These are phyloP conservation scores for Serendipita sp. DNA, from an alignment of 768 basidiomycete genomes.

Conservation along the genomic window DNA sequence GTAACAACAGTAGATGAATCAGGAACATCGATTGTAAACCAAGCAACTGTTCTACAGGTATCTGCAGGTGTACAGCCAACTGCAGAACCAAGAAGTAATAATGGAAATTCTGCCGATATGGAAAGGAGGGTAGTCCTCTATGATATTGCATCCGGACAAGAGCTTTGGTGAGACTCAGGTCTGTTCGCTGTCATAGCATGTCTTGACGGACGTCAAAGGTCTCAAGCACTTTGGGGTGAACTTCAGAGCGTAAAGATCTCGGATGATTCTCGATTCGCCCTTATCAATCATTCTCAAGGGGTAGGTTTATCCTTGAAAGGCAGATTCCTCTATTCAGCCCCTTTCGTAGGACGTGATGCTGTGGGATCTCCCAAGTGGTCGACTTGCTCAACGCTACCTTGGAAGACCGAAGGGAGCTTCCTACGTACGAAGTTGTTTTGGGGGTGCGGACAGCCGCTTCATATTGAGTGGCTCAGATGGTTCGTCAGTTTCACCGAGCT, in stretches of 20 bases:
- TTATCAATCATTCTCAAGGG: slow-evolving; percentile 77
- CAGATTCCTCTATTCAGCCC: neutral
- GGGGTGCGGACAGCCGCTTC: slow-evolving; percentile 74
- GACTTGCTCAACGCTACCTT: slow-evolving; percentile 57
- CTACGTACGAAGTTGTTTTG: slow-evolving; percentile 87
- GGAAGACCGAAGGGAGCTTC: slow-evolving; percentile 54
- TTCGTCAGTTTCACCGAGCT: slow-evolving; percentile 20
- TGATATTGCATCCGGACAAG: slow-evolving; percentile 49
- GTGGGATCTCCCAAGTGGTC: slow-evolving; percentile 56
- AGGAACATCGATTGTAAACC: neutral
- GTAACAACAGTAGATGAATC: neutral
- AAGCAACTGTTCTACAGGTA: neutral
- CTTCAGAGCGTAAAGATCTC: slow-evolving; percentile 80
- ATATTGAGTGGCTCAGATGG: slow-evolving; percentile 94
- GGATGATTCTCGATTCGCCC: slow-evolving; percentile 66
- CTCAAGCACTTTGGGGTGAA: slow-evolving; percentile 32
- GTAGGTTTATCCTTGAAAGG: slow-evolving; percentile 28
- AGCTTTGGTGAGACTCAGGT: slow-evolving; percentile 39
- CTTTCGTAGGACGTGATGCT: slow-evolving; percentile 65
- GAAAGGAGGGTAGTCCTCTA: slow-evolving; percentile 54
- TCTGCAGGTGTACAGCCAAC: neutral
- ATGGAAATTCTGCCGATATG: slow-evolving; percentile 9
- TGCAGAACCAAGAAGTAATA: neutral
- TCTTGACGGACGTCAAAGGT: slow-evolving; percentile 1
- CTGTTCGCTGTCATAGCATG: too few relatives aligned